Conservation (phyloP, 2,329 filamentous ascomycete genomes). For the Aspergillus pseudoterreus region DNA sequence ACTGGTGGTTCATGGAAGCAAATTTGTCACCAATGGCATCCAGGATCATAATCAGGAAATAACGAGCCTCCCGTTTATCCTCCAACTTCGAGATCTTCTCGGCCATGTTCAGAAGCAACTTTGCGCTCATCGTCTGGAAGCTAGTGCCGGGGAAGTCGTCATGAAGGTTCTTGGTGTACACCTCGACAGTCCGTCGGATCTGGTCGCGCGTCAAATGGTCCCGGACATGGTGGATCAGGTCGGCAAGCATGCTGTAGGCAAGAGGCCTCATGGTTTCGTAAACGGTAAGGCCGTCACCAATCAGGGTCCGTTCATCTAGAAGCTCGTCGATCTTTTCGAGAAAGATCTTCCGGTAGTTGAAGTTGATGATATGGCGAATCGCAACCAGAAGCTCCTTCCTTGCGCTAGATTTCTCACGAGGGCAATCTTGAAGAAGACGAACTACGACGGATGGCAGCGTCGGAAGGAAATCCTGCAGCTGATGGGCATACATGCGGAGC, state of each 20-base stretch:
- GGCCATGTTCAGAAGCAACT: slow-evolving; percentile 93
- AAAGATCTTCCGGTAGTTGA: slow-evolving; percentile 96
- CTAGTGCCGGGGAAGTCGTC: slow-evolving; percentile 96
- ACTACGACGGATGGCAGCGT: slow-evolving; percentile 86
- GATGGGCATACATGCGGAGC: slow-evolving; percentile 79
- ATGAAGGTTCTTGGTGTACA: slow-evolving; percentile 93
- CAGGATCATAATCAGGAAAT: slow-evolving; percentile 94
- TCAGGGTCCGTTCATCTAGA: slow-evolving; percentile 86
- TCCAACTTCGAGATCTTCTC: slow-evolving; percentile 94
- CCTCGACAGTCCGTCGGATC: slow-evolving; percentile 91
- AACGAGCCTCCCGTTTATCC: slow-evolving; percentile 88
- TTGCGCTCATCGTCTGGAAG: slow-evolving; percentile 99
- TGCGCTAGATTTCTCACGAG: slow-evolving; percentile 86
- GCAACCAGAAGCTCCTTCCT: slow-evolving; percentile 94
- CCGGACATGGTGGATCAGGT: slow-evolving; percentile 94
- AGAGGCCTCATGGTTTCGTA: slow-evolving; percentile 95
- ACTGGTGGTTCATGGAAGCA: slow-evolving; percentile 95
- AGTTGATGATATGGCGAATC: slow-evolving; percentile 97
- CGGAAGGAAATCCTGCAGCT: slow-evolving; percentile 82
- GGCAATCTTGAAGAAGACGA: slow-evolving; percentile 86
- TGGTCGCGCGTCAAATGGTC: slow-evolving; percentile 85
- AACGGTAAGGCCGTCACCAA: slow-evolving; percentile 92
- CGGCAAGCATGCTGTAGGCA: slow-evolving; percentile 97
- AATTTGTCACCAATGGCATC: slow-evolving; percentile 99
- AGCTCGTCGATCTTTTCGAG: slow-evolving; percentile 91